These are phyloP conservation scores for Ambrosia trifida DNA, from an alignment of 129 eudicot species.

Conservation along the genomic window DNA sequence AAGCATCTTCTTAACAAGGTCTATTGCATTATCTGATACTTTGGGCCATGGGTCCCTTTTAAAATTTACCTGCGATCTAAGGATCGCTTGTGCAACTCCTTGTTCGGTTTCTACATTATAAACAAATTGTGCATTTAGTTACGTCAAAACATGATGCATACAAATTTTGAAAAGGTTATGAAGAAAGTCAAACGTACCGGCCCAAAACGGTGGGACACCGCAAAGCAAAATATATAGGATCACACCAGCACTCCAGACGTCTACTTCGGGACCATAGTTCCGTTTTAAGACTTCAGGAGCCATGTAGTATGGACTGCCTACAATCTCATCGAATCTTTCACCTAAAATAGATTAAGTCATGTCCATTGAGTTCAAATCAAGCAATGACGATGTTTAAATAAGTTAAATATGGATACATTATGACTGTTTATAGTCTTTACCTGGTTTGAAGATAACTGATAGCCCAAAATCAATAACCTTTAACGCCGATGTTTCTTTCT, in stretches of 20 bases:
- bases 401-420: not conserved
- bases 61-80: constrained; percentile 72
- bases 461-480: constrained; percentile 87
- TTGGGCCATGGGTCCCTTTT: constrained; percentile 91
- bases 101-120: constrained; percentile 71
- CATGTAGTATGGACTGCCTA: constrained; percentile 91
- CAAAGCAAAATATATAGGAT: constrained; percentile 82
- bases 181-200: constrained; percentile 45
- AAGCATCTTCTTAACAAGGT: constrained; percentile 83
- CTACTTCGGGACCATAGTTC: constrained; percentile 81
- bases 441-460: constrained; percentile 85
- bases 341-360: constrained; percentile 42
- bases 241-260: constrained; percentile 95
- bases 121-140: not conserved
- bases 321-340: constrained; percentile 75
- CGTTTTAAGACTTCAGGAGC: constrained; percentile 83
- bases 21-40: constrained; percentile 85
- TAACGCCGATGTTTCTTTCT: constrained; percentile 69
- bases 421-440: constrained; percentile 34
- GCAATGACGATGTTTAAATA: not conserved
- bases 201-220: constrained; percentile 96
- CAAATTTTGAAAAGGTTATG: not conserved
- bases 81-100: constrained; percentile 89
- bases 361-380: constrained; percentile 2
- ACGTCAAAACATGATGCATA: not conserved